A percentile compares a stretch with the other conserved stretches of the same genome.
phyloP scores from a whole-genome alignment of 2,329 filamentous ascomycete species.

The Cryphonectria parasitica region DNA sequence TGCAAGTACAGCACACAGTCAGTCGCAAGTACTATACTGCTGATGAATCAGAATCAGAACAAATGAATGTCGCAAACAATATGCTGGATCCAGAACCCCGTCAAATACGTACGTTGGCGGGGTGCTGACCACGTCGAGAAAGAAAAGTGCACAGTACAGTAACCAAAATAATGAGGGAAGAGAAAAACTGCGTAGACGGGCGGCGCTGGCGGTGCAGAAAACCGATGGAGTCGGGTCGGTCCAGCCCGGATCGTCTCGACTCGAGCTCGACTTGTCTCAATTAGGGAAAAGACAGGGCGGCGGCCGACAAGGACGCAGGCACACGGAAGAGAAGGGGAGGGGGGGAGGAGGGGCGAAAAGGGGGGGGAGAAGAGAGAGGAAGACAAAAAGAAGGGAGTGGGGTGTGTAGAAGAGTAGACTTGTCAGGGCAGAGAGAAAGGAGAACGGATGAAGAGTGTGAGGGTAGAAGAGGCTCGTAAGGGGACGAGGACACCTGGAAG shows the following conservation, averaged over 20 bases:
- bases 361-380: not conserved
- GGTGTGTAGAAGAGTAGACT: not conserved
- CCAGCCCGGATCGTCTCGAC: conserved; percentile 16
- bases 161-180: not conserved
- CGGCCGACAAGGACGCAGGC: conserved; percentile 8
- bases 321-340: conserved; percentile 1
- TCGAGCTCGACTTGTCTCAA: conserved; percentile 19
- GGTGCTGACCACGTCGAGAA: not conserved
- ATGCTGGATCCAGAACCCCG: not conserved
- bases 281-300: conserved; percentile 10
- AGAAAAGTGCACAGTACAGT: not conserved
- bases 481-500: not conserved
- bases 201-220: conserved; percentile 8
- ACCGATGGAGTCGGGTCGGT: conserved; percentile 2
- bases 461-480: not conserved
- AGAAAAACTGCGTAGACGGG: conserved; percentile 2
- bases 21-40: not conserved
- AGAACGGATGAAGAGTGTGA: not conserved
- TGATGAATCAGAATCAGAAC: not conserved
- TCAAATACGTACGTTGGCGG: not conserved
- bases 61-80: not conserved
- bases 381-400: conserved; percentile 6
- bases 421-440: not conserved
- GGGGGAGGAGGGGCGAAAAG: not conserved
- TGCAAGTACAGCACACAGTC: not conserved